Conservation (phyloP, 208 protist species). For the Trypanosoma conorhini region DNA sequence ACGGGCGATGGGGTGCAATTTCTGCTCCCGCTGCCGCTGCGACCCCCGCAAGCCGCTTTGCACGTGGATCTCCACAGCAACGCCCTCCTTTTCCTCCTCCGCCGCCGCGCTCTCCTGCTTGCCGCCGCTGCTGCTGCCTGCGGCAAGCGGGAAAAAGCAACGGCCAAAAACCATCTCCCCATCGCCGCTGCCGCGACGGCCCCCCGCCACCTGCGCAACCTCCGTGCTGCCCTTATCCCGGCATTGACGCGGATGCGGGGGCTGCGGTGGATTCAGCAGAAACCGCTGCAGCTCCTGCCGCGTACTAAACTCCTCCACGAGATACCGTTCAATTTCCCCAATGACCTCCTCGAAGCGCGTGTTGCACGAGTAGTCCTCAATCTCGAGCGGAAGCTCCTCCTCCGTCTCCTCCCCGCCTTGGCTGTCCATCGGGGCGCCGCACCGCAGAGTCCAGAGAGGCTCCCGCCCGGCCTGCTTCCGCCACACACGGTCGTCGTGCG, state of each 20-base stretch:
- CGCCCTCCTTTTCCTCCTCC: constrained; percentile 20
- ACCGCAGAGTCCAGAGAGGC: background rate
- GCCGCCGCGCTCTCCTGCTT: background rate
- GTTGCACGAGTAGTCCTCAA: constrained; percentile 75
- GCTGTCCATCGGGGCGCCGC: background rate
- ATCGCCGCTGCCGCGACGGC: background rate
- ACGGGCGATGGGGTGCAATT: constrained; percentile 46
- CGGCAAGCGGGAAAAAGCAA: constrained; percentile 7
- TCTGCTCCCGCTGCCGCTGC: background rate
- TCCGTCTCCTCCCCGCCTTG: background rate
- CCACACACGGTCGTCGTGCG: background rate
- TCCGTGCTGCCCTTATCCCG: background rate
- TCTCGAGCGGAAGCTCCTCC: constrained; percentile 66
- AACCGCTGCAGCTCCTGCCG: constrained; percentile 43
- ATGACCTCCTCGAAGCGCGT: constrained; percentile 70
- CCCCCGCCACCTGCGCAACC: background rate
- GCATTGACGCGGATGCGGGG: background rate
- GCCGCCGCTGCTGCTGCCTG: background rate
- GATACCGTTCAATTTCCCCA: constrained; percentile 50
- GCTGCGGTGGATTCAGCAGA: constrained; percentile 17
- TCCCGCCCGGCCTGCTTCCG: background rate
- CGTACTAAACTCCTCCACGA: constrained; percentile 44
- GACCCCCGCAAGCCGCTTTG: background rate
- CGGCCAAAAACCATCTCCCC: constrained; percentile 15
- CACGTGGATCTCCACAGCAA: constrained; percentile 71